Evolutionary conservation across 2,329 filamentous ascomycete species (phyloP), one percentile per base, ranked within the genome.

Genomic region (Pseudogymnoascus sp.): DNA sequence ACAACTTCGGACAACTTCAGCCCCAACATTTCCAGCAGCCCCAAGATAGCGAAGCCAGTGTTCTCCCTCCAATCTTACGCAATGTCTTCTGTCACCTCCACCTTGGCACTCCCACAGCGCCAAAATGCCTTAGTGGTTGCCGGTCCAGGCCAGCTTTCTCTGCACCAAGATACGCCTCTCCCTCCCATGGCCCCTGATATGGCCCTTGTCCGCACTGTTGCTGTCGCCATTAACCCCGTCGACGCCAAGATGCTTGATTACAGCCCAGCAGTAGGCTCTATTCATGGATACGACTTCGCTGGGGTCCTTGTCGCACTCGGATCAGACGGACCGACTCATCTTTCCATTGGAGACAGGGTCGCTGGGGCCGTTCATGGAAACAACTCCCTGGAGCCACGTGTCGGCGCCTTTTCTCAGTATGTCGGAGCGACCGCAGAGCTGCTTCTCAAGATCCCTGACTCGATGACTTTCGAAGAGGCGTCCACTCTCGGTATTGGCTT

Each of bases 281-380:
- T 65, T 54, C 58, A 72, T 35, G 78, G 78, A 15, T 77, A 74
- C 60, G 79, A 81, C 66, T 81, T 75, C 61, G 74, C 75, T 26
- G 79, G 80, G 39, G 66, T 76, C 13, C 74, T 82, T 2, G 74
- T 78, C 37, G 74, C 77, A 60, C 71, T 81, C 17, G 80, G 79
- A 5, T 61, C 67, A 3, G 73, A 73, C 29, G 75, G 8, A 3
- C 15, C 15, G 5, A 7, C 8, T 17, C 76, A 69, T 10, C 76
- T 79, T 62, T 74, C 74, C 66, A 75, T 74, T 60, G 80, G 81
- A 1, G 80, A 83, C 63, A 74, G 79, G 41, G 71, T 81, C 36
- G 68, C 70, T 31, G 80, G 79, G 4, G 65, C 74, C 9, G 67
- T 63, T 1, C 74, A 78, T 58, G 58, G 31, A 0, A 41, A 21